Evolutionary conservation across 2,329 filamentous ascomycete genomes (phyloP).

Genomic region (Epichloe sylvatica): DNA sequence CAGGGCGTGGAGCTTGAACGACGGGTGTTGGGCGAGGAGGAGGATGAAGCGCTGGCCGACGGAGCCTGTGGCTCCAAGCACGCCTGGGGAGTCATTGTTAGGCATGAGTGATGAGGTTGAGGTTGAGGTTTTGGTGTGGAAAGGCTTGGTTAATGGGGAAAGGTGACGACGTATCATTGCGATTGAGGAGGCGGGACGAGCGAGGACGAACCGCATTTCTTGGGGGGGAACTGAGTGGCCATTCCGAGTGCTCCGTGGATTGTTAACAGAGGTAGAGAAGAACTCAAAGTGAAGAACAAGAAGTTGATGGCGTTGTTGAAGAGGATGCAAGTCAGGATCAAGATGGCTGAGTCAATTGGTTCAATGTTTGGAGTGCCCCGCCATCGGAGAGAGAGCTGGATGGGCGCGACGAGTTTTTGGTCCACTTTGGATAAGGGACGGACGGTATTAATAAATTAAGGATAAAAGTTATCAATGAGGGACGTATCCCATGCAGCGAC

Average conservation of each 20-base stretch:
- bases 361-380: constrained; percentile 13
- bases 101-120: neutral
- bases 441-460: too few species aligned
- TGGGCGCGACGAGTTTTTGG: neutral
- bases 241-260: constrained; percentile 8
- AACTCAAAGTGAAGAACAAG: neutral
- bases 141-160: constrained; percentile 2
- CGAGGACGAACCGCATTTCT: constrained; percentile 41
- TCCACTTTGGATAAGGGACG: neutral
- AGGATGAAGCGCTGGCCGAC: constrained; percentile 94
- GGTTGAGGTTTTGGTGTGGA: too few species aligned
- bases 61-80: constrained; percentile 84
- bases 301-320: neutral
- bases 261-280: neutral
- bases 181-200: neutral
- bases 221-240: constrained; percentile 35
- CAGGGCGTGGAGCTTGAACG: constrained; percentile 74
- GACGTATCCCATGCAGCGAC: neutral
- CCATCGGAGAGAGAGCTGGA: constrained; percentile 15
- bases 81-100: constrained; percentile 31
- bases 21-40: constrained; percentile 74
- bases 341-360: neutral
- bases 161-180: neutral
- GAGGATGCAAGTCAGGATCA: too few species aligned
- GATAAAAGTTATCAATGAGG: neutral